Evolutionary conservation across 108 stramenopile genomes (phyloP).

Genomic region (Pseudonitzschia pungens): DNA sequence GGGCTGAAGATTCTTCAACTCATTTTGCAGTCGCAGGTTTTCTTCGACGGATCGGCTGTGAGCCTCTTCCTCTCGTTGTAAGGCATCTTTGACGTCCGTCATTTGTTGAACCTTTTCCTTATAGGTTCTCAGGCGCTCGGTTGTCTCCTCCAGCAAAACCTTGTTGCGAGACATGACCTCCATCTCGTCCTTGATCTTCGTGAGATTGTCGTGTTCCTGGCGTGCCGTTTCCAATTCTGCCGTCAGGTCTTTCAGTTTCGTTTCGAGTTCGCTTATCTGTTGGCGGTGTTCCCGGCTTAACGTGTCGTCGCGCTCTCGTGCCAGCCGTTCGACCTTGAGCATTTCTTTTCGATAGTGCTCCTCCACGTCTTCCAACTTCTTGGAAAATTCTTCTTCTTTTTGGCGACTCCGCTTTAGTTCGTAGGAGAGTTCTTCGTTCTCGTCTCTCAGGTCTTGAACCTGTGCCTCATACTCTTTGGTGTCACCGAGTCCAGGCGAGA

Average conservation of each 20-base stretch:
- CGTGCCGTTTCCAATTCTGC: constrained; percentile 29
- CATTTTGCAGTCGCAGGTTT: constrained; percentile 67
- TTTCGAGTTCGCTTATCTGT: constrained; percentile 39
- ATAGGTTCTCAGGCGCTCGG: constrained; percentile 66
- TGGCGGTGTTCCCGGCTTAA: constrained; percentile 32
- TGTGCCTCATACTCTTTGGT: constrained; percentile 33
- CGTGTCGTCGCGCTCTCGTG: constrained; percentile 39
- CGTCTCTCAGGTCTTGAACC: constrained; percentile 32
- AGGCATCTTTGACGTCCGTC: constrained; percentile 68
- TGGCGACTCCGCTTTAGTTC: constrained; percentile 40
- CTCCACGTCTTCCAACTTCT: constrained; percentile 52
- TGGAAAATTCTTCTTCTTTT: constrained; percentile 49
- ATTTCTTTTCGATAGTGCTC: constrained; percentile 60
- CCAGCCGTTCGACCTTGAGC: constrained; percentile 62
- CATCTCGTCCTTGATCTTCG: constrained; percentile 65
- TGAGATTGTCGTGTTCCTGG: constrained; percentile 52
- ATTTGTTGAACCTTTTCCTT: constrained; percentile 62
- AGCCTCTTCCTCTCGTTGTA: constrained; percentile 75
- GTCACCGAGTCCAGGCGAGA: constrained; percentile 45
- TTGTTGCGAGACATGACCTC: constrained; percentile 68
- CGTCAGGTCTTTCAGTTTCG: constrained; percentile 39
- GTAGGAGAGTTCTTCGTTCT: constrained; percentile 38
- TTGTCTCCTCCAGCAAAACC: constrained; percentile 49
- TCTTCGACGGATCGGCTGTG: constrained; percentile 73
- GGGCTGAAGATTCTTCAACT: constrained; percentile 60